phyloP scores from a whole-genome alignment of 805 yeast genomes.

The Starmerella roubikii region DNA sequence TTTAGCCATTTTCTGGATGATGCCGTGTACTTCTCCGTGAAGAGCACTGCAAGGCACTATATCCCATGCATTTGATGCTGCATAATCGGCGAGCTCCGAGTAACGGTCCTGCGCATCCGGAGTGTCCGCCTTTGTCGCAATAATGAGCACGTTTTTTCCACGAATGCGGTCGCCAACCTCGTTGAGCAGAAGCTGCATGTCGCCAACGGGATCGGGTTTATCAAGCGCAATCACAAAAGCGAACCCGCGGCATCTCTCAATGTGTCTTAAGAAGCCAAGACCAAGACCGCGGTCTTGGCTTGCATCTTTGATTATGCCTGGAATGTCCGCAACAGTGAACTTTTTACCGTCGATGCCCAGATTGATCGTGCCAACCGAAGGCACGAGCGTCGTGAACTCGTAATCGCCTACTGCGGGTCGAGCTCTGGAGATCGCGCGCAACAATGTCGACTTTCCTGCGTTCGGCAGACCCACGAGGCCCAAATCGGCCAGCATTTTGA shows the following conservation, averaged over 20 bases:
- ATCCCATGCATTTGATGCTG: constrained; percentile 37
- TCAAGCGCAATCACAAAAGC: constrained; percentile 79
- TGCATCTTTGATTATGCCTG: constrained; percentile 89
- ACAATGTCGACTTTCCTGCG: constrained; percentile 86
- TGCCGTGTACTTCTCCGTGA: constrained; percentile 56
- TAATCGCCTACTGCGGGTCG: constrained; percentile 88
- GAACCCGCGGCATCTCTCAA: constrained; percentile 81
- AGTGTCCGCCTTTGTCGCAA: constrained; percentile 91
- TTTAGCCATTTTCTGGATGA: constrained; percentile 52
- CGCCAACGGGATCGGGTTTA: constrained; percentile 46
- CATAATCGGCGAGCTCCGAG: constrained; percentile 27
- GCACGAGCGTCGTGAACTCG: constrained; percentile 90
- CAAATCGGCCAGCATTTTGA: constrained; percentile 79
- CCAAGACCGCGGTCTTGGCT: constrained; percentile 80
- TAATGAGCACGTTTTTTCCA: constrained; percentile 54
- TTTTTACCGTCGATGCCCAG: constrained; percentile 38
- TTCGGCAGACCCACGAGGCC: constrained; percentile 94
- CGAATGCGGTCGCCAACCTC: constrained; percentile 61
- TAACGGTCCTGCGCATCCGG: constrained; percentile 40
- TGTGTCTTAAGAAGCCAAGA: constrained; percentile 76
- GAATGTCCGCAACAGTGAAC: constrained; percentile 94
- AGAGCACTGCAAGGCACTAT: constrained; percentile 76
- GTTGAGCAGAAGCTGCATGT: constrained; percentile 43
- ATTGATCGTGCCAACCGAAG: constrained; percentile 78
- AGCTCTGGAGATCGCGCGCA: constrained; percentile 79